Evolutionary conservation across 371 early-diverging fungal genomes (phyloP), one percentile per base, ranked within the genome.

Genomic region (Lichtheimia corymbifera): DNA sequence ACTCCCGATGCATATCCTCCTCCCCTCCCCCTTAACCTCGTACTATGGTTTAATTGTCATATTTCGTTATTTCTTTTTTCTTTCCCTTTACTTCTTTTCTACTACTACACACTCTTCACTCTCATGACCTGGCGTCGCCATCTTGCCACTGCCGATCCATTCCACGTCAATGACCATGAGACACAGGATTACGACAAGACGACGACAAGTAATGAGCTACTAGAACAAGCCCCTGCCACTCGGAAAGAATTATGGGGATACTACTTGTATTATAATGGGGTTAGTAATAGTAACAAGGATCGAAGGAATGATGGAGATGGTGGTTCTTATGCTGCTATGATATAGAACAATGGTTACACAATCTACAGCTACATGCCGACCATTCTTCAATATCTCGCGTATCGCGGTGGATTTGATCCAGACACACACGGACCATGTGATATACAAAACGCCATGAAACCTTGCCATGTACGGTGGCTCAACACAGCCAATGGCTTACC

Each of bases 231-330:
- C 27, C 63, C 74, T 12, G 70, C 78, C 3, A 74, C 78, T 5
- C 63, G 65, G 54, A 67, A 66, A 62, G 81, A 81, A 25, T 60
- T 81, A 6, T 74, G 76, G 78, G 71, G 74, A 18, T 81, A 81
- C 50, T 81, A 81, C 59, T 69, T 81, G 11, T 81, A 81, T 35
- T 81, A 81, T 55, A 81, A 81, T 61, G 81, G 78, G 14, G 80
- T 77, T 64, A 63, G 65, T 62, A 18, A 51, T 61, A 72, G 73
- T 65, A 22, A 80, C 55, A 80, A 77, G 58, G 80, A 77, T 20
- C 76, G 1, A 64, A 58, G 74, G 77, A 0, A 73, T 80, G 28
- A 28, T 27, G n/a, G n/a, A n/a, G n/a, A 27, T 35, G 35, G 9
- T 35, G 11, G 0, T n/a, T 49, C 15, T 25, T 45, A 45, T 45